Evolutionary conservation across 1,284 basidiomycete genomes (phyloP).

Genomic region (Malassezia equina): DNA sequence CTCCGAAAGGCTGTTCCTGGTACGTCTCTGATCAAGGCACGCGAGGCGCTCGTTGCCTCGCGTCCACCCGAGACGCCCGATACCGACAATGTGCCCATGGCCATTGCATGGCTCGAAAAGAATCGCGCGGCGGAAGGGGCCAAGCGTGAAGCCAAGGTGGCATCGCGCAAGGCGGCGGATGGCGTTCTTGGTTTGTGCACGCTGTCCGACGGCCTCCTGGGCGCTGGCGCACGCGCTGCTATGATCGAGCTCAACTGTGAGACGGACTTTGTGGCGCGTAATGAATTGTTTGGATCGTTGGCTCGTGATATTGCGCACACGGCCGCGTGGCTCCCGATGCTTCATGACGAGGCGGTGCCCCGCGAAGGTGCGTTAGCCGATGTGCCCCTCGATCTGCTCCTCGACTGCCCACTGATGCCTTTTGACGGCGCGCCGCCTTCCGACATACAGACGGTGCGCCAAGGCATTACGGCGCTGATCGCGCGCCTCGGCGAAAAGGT

Average conservation of each 20-base stretch:
- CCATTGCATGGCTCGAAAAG: conserved; percentile 69
- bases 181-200: conserved; percentile 69
- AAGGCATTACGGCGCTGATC: conserved; percentile 67
- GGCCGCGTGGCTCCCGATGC: conserved; percentile 65
- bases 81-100: conserved; percentile 64
- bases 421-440: conserved; percentile 15
- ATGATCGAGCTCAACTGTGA: conserved; percentile 93
- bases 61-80: conserved; percentile 19
- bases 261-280: conserved; percentile 88
- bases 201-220: conserved; percentile 55
- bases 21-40: conserved; percentile 74
- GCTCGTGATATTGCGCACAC: conserved; percentile 75
- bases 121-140: conserved; percentile 64
- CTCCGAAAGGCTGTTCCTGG: conserved; percentile 63
- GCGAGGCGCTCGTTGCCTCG: conserved; percentile 68
- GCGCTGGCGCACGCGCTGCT: conserved; percentile 55
- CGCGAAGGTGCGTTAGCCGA: conserved; percentile 11
- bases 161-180: conserved; percentile 62
- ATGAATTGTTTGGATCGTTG: conserved; percentile 68
- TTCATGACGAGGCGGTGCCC: conserved; percentile 10
- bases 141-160: conserved; percentile 72
- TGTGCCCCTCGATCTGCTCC: conserved; percentile 22
- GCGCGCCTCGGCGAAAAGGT: conserved; percentile 85
- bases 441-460: conserved; percentile 56
- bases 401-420: conserved; percentile 45